phyloP scores from a whole-genome alignment of 768 basidiomycete genomes.

The Termitomyces titanicus region DNA sequence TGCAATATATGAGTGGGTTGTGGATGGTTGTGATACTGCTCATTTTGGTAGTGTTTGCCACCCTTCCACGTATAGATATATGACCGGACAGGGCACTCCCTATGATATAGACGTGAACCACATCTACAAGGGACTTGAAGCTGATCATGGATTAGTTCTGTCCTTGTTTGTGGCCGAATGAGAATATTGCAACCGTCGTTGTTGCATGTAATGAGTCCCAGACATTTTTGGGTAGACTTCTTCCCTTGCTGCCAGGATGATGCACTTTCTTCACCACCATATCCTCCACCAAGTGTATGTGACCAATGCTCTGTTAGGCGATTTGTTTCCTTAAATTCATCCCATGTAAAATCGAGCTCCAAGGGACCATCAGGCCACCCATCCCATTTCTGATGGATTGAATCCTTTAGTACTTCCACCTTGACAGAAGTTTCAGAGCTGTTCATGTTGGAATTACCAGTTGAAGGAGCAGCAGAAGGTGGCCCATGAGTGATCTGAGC shows the following conservation, averaged over 20 bases:
- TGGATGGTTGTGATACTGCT: background rate
- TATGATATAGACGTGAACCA: background rate
- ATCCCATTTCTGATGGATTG: too few species aligned
- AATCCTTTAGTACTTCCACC: too few species aligned
- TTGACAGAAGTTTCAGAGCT: too few species aligned
- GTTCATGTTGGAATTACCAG: too few species aligned
- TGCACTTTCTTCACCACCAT: too few species aligned
- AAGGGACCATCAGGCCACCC: too few species aligned
- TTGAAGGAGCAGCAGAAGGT: too few species aligned
- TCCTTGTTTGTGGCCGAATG: background rate
- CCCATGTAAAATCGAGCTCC: too few species aligned
- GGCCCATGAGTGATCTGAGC: too few species aligned
- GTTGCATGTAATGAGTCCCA: constrained; percentile 3
- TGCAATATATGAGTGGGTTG: constrained; percentile 2
- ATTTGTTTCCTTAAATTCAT: too few species aligned
- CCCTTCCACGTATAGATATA: background rate
- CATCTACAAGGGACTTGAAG: background rate
- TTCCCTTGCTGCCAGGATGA: constrained; percentile 1
- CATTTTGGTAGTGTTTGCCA: background rate
- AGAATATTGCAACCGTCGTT: background rate
- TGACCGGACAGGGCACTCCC: background rate
- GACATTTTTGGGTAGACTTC: background rate
- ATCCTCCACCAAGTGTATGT: too few species aligned
- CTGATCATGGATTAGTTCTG: background rate
- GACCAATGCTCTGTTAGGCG: too few species aligned